Conservation (phyloP, 2,329 filamentous ascomycete genomes). For the Anisogramma anomala region DNA sequence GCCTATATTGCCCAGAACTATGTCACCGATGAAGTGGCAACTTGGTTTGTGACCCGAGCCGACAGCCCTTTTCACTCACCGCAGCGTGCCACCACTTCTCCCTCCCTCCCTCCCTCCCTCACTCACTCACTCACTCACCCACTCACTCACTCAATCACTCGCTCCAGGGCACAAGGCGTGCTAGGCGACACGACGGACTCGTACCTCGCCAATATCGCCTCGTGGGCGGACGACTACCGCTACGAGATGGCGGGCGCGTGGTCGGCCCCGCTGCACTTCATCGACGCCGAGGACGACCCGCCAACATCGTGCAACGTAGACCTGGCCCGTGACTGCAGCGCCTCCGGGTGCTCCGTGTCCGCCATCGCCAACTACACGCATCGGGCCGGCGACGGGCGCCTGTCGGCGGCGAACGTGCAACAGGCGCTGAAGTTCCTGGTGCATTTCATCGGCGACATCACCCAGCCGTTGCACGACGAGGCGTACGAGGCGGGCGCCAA, state of each 20-base stretch:
- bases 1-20: constrained; percentile 29
- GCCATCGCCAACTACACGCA: constrained; percentile 28
- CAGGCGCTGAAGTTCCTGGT: constrained; percentile 29
- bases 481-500: constrained; percentile 44
- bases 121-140: rapidly evolving
- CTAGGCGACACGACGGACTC: constrained; percentile 22
- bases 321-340: constrained; percentile 32
- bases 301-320: constrained; percentile 33
- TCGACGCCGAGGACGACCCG: constrained; percentile 42
- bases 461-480: constrained; percentile 44
- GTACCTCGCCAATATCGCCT: constrained; percentile 30
- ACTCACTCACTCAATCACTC: background rate
- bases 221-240: constrained; percentile 39
- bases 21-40: constrained; percentile 22
- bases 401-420: constrained; percentile 15
- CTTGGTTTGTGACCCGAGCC: constrained; percentile 17
- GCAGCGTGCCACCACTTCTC: too few relatives aligned
- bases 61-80: too few relatives aligned
- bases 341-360: constrained; percentile 32
- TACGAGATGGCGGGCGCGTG: constrained; percentile 35
- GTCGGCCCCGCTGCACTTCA: constrained; percentile 37
- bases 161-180: constrained; percentile 23
- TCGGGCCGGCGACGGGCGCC: constrained; percentile 14
- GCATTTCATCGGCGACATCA: constrained; percentile 46
- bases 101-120: background rate